Base-by-base conservation (phyloP, 140 eudicot genomes). In the Erigeron philadelphicus region DNA sequence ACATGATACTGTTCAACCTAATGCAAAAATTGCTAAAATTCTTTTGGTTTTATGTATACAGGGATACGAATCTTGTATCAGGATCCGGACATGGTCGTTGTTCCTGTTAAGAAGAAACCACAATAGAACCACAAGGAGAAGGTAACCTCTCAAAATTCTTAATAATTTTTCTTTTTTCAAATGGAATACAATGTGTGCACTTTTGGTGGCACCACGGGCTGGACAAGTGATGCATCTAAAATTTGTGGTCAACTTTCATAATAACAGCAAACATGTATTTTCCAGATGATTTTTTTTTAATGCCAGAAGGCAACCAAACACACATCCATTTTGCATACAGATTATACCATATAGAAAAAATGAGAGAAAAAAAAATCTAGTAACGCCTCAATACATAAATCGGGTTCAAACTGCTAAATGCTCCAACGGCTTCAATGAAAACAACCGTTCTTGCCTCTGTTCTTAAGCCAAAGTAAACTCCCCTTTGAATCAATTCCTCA, bases 41-140 rank as follows among this genome's bases (percentile, higher is more conserved):
- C 57, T 21, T 67, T 2, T 64, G 52, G 41, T 41, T 77, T 58
- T 35, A n/a, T 15, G 17, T 63, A 10, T 63, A 53, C 68, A 90
- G 97, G 76, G 95, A 88, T 90, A 90, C 46, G 95, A 90, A 73
- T 90, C 95, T 53, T 0, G 25, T 21, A 21, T 21, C 25, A 21
- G 90, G 95, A 63, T 68, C 97, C 21, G 97, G 91, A 63, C 73
- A 67, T 23, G 83, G 80, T 6, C 95, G 97, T 46, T 90, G 97
- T 50, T 77, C 87, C 73, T 87, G 97, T 78, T 90, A 21, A 85
- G 84, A 86, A 81, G 54, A 83, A 76, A 60, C 47, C 76, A 31
- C 76, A 64, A 82, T 81, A 74, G 53, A 85, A 61, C 3, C 80
- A 75, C 62, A 90, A 78, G 65, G 87, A 74, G 42, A 87, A 90